Conservation (phyloP, 306 rosid species). For the Rosa persica region DNA sequence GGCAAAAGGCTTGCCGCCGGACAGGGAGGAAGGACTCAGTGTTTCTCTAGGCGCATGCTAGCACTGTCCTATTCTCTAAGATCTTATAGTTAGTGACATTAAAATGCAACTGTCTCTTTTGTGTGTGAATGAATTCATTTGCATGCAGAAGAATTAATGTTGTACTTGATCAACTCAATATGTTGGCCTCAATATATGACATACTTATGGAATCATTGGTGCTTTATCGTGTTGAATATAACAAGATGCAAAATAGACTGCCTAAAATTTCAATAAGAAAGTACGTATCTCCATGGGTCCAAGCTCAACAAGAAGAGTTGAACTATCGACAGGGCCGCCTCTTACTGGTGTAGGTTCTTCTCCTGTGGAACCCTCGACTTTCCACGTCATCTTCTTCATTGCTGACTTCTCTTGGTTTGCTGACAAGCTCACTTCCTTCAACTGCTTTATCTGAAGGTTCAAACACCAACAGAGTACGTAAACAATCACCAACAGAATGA, state of each 20-base stretch:
- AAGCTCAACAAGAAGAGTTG: conserved; percentile 57
- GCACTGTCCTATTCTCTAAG: too few species aligned
- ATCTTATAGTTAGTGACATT: too few species aligned
- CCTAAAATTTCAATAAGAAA: conserved; percentile 48
- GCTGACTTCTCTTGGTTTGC: conserved; percentile 74
- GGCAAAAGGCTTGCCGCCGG: too few species aligned
- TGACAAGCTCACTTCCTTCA: conserved; percentile 65
- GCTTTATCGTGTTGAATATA: not conserved
- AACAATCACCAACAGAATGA: not conserved
- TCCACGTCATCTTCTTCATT: conserved; percentile 61
- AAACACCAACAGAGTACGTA: not conserved
- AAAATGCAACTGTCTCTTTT: too few species aligned
- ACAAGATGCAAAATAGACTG: not conserved
- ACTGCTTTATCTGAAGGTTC: conserved; percentile 46
- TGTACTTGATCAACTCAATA: not conserved
- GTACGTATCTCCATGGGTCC: conserved; percentile 92
- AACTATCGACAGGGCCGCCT: conserved; percentile 44
- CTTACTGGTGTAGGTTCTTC: conserved; percentile 32
- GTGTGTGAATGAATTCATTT: not conserved
- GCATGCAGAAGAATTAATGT: not conserved
- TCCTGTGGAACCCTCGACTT: conserved; percentile 47
- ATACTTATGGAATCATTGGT: not conserved
- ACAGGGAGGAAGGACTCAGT: too few species aligned
- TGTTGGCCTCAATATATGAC: not conserved
- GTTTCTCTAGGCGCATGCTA: too few species aligned